Conservation (phyloP, 1,139 yeast species). For the Lodderomyces elongisporus region DNA sequence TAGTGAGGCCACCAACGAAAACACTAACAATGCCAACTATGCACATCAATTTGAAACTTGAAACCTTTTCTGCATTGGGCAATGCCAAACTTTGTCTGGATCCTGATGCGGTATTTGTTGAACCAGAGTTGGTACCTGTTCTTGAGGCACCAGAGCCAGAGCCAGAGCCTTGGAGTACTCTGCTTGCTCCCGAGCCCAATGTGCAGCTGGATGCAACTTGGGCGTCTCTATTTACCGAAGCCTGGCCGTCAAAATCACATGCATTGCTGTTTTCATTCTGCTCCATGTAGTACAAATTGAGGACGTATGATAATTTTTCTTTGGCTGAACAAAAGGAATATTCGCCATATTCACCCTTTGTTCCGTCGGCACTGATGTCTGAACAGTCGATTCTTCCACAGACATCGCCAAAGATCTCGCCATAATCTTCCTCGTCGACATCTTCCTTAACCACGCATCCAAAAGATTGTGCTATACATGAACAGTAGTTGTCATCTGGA, state of each 20-base stretch:
- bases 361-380: conserved; percentile 34
- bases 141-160: background rate
- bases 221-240: conserved; percentile 27
- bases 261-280: conserved; percentile 27
- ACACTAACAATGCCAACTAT: conserved; percentile 18
- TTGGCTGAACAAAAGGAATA: conserved; percentile 37
- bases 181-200: conserved; percentile 1
- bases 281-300: conserved; percentile 35
- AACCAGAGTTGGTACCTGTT: background rate
- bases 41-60: conserved; percentile 25
- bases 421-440: conserved; percentile 30
- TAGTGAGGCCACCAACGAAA: conserved; percentile 36
- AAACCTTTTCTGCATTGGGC: conserved; percentile 19
- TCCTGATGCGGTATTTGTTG: conserved; percentile 4
- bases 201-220: conserved; percentile 28
- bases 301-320: conserved; percentile 36
- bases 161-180: conserved; percentile 1
- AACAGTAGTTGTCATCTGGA: conserved; percentile 36
- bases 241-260: conserved; percentile 41
- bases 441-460: conserved; percentile 32
- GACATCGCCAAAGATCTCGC: conserved; percentile 28
- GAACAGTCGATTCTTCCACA: conserved; percentile 35
- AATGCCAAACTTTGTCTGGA: conserved; percentile 1
- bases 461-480: conserved; percentile 32
- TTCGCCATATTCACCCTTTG: conserved; percentile 37